phyloP scores from a whole-genome alignment of 2,329 filamentous ascomycete genomes.

The Grosmannia serpens region DNA sequence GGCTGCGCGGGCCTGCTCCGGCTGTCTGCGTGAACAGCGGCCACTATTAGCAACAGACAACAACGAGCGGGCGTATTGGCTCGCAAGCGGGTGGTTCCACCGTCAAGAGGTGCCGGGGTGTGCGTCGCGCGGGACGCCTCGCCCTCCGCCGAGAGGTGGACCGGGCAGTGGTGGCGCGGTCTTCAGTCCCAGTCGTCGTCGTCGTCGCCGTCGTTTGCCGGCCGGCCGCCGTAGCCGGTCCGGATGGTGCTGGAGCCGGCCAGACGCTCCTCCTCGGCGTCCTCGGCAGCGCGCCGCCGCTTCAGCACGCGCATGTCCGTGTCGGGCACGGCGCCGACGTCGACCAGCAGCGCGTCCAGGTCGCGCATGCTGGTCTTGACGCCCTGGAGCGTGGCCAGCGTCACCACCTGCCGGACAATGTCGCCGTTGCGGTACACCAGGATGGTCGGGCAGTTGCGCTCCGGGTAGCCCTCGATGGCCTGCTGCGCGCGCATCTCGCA shows the following conservation, averaged over 20 bases:
- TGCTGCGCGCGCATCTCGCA: slow-evolving; percentile 87
- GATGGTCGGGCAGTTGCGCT: slow-evolving; percentile 88
- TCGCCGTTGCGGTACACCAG: slow-evolving; percentile 87
- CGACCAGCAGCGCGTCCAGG: slow-evolving; percentile 70
- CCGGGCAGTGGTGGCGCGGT: not conserved
- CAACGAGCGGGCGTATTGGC: too few relatives aligned
- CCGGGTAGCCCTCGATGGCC: slow-evolving; percentile 94
- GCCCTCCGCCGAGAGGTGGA: too few relatives aligned
- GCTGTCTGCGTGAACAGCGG: too few relatives aligned
- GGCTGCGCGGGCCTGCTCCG: too few relatives aligned
- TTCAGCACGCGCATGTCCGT: slow-evolving; percentile 68
- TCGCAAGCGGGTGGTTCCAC: too few relatives aligned
- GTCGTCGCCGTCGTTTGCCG: slow-evolving; percentile 16
- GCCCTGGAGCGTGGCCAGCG: slow-evolving; percentile 67
- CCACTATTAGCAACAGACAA: too few relatives aligned
- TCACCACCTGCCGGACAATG: slow-evolving; percentile 87
- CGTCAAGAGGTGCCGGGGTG: too few relatives aligned
- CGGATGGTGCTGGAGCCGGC: slow-evolving; percentile 22
- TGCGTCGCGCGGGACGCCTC: too few relatives aligned
- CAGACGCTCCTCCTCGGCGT: slow-evolving; percentile 47
- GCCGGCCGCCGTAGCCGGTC: slow-evolving; percentile 13
- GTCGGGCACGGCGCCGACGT: slow-evolving; percentile 66
- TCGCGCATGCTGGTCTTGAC: slow-evolving; percentile 58
- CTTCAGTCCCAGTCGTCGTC: slow-evolving; percentile 20
- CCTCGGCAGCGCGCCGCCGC: slow-evolving; percentile 46